phyloP scores from a whole-genome alignment of 2,329 filamentous ascomycete species.

The Penicillium sp. region DNA sequence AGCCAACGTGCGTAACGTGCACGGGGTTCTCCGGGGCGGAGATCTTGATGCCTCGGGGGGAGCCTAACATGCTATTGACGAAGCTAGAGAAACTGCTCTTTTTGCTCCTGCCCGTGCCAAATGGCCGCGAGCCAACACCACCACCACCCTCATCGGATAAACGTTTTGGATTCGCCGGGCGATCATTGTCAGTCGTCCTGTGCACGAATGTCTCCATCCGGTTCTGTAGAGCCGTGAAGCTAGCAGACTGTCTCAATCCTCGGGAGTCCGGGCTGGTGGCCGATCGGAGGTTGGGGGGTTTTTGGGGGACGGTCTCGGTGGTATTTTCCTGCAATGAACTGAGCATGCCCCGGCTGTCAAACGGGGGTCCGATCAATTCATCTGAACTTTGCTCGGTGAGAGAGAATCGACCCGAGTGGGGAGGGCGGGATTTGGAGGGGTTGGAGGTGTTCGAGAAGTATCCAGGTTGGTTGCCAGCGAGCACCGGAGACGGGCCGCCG shows the following conservation, averaged over 20 bases:
- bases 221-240: slow-evolving; percentile 49
- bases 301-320: slow-evolving; percentile 26
- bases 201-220: slow-evolving; percentile 45
- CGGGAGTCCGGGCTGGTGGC: slow-evolving; percentile 49
- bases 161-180: too few species aligned
- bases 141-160: too few species aligned
- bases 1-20: slow-evolving; percentile 94
- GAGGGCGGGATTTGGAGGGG: too few species aligned
- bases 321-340: slow-evolving; percentile 37
- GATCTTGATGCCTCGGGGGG: slow-evolving; percentile 73
- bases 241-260: slow-evolving; percentile 56
- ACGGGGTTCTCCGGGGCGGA: slow-evolving; percentile 97
- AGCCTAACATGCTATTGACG: slow-evolving; percentile 73
- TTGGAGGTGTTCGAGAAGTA: too few species aligned
- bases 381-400: slow-evolving; percentile 35
- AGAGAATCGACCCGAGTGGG: too few species aligned
- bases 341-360: slow-evolving; percentile 39
- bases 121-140: too few species aligned
- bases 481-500: too few species aligned
- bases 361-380: slow-evolving; percentile 40
- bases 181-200: slow-evolving; percentile 51
- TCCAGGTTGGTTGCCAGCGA: too few species aligned
- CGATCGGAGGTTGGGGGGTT: slow-evolving; percentile 37
- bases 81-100: slow-evolving; percentile 84
- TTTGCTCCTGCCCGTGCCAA: slow-evolving; percentile 57